These are phyloP conservation scores for Aspergillus olivimuriae DNA, from an alignment of 495 filamentous ascomycete species.

Conservation along the genomic window DNA sequence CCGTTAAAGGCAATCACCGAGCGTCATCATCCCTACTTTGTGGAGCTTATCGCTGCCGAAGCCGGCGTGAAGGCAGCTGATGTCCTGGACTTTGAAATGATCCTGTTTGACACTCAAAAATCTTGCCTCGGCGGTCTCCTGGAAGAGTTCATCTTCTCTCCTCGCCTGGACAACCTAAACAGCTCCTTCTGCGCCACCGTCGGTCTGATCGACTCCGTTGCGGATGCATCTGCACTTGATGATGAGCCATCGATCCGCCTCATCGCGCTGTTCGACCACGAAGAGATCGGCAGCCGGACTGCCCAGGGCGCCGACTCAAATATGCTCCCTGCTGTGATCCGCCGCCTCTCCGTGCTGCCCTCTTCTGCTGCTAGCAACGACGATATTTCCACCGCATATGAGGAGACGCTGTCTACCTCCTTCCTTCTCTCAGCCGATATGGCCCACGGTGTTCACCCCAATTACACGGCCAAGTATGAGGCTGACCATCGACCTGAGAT, in stretches of 20 bases:
- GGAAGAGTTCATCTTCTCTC: slow-evolving; percentile 90
- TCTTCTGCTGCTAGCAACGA: slow-evolving; percentile 38
- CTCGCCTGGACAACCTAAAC: slow-evolving; percentile 86
- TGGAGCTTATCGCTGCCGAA: slow-evolving; percentile 80
- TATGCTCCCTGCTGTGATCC: slow-evolving; percentile 79
- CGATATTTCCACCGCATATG: slow-evolving; percentile 71
- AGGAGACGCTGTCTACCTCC: slow-evolving; percentile 85
- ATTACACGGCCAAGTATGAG: slow-evolving; percentile 90
- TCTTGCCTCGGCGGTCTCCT: slow-evolving; percentile 82
- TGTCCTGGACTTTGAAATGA: slow-evolving; percentile 89
- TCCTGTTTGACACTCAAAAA: slow-evolving; percentile 92
- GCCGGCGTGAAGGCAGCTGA: slow-evolving; percentile 60
- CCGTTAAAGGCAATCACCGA: slow-evolving; percentile 72
- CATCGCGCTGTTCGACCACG: slow-evolving; percentile 91
- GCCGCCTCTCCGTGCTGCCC: slow-evolving; percentile 76
- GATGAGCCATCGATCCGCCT: slow-evolving; percentile 78
- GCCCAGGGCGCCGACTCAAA: slow-evolving; percentile 94
- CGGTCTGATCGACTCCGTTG: slow-evolving; percentile 76
- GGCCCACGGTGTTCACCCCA: slow-evolving; percentile 92
- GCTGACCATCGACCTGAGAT: slow-evolving; percentile 82
- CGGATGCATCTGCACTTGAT: slow-evolving; percentile 53
- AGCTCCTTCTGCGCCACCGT: slow-evolving; percentile 87
- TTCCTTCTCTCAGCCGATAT: slow-evolving; percentile 97
- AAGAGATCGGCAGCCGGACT: slow-evolving; percentile 87
- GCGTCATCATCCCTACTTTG: slow-evolving; percentile 81